Conservation (phyloP, 768 basidiomycete species). For the Neoboletus brunneissimus region DNA sequence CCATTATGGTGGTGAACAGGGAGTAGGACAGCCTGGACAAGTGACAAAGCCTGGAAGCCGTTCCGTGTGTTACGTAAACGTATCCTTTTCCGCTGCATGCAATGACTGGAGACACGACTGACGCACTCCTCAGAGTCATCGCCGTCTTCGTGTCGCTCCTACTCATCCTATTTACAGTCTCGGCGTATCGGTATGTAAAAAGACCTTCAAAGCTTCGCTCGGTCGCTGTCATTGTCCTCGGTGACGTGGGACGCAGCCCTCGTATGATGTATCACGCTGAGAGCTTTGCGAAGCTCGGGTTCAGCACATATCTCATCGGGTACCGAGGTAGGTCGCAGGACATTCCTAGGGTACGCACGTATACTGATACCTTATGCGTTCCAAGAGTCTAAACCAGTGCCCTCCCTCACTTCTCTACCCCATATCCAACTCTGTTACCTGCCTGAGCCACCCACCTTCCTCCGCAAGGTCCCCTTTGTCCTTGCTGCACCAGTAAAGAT, state of each 20-base stretch:
- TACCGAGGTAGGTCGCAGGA: slow-evolving; percentile 62
- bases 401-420: slow-evolving; percentile 65
- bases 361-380: not conserved
- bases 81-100: not conserved
- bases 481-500: slow-evolving; percentile 83
- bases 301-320: slow-evolving; percentile 78
- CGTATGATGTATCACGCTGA: slow-evolving; percentile 99
- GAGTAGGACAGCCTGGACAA: not conserved
- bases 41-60: not conserved
- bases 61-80: slow-evolving; percentile 21
- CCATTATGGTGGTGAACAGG: slow-evolving; percentile 17
- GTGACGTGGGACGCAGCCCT: slow-evolving; percentile 94
- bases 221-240: slow-evolving; percentile 88
- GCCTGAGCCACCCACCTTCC: slow-evolving; percentile 53
- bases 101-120: slow-evolving; percentile 4
- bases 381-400: slow-evolving; percentile 73
- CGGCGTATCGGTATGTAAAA: slow-evolving; percentile 16
- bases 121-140: slow-evolving; percentile 2
- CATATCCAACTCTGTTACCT: slow-evolving; percentile 67
- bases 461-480: slow-evolving; percentile 59
- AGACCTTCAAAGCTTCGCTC: slow-evolving; percentile 47
- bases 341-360: not conserved
- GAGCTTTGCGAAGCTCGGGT: slow-evolving; percentile 79
- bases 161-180: slow-evolving; percentile 14
- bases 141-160: slow-evolving; percentile 9